Evolutionary conservation across 192 early-diverging fungal genomes (phyloP).

Genomic region (Chytriomyces confervae): DNA sequence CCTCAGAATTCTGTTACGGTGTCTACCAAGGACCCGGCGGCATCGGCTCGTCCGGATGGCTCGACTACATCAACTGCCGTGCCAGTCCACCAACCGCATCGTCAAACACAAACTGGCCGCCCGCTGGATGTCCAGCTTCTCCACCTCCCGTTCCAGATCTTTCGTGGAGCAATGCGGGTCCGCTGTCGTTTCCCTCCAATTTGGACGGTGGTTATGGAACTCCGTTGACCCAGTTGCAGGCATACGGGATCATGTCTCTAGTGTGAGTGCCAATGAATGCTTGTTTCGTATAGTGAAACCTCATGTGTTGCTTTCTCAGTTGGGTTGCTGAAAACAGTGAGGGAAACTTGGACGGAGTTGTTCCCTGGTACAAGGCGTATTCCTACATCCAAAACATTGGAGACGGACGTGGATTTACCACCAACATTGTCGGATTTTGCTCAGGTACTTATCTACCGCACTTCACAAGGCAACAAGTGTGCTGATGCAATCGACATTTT

Average conservation of each 20-base stretch:
- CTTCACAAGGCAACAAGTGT: background rate
- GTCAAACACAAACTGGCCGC: slow-evolving; percentile 13
- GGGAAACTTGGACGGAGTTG: background rate
- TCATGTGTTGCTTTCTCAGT: too few species aligned
- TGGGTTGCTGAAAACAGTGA: slow-evolving; percentile 17
- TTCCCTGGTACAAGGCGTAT: slow-evolving; percentile 27
- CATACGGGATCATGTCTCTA: slow-evolving; percentile 5
- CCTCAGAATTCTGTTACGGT: background rate
- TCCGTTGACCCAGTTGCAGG: background rate
- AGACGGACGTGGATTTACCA: slow-evolving; percentile 19
- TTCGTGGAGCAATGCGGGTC: background rate
- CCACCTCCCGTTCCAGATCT: background rate
- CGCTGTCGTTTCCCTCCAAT: background rate
- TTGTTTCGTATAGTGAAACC: too few species aligned
- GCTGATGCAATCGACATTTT: background rate
- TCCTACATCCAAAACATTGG: slow-evolving; percentile 30
- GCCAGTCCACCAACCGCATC: background rate
- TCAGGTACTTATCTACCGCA: background rate
- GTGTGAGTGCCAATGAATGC: background rate
- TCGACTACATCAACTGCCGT: slow-evolving; percentile 9
- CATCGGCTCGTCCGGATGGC: background rate
- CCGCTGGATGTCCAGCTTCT: slow-evolving; percentile 12
- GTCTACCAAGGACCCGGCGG: background rate
- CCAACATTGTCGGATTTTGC: slow-evolving; percentile 27
- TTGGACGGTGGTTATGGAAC: slow-evolving; percentile 14